Evolutionary conservation across 2,329 filamentous ascomycete genomes (phyloP).

Genomic region (Sarocladium oryzae): DNA sequence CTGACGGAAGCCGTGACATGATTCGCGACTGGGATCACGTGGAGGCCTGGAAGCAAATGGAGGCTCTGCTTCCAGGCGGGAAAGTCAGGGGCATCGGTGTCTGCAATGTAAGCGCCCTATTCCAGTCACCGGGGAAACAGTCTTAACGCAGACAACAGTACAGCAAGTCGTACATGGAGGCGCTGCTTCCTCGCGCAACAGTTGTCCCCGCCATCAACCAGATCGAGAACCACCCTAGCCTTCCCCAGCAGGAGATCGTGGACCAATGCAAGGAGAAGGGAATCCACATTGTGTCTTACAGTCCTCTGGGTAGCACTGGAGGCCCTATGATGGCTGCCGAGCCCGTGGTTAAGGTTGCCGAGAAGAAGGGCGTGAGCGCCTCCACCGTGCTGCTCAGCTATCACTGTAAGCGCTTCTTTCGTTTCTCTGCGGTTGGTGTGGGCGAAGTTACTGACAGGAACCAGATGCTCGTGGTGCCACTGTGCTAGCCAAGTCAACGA

Average conservation of each 20-base stretch:
- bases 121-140: neutral
- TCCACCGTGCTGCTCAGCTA: slow-evolving; percentile 63
- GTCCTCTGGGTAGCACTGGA: slow-evolving; percentile 57
- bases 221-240: slow-evolving; percentile 67
- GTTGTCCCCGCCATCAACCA: slow-evolving; percentile 63
- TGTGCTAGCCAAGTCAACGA: slow-evolving; percentile 69
- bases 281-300: slow-evolving; percentile 69
- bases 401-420: slow-evolving; percentile 62
- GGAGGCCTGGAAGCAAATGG: slow-evolving; percentile 72
- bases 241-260: slow-evolving; percentile 67
- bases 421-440: too few species aligned
- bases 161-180: slow-evolving; percentile 47
- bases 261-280: slow-evolving; percentile 61
- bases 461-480: slow-evolving; percentile 64
- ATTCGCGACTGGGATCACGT: slow-evolving; percentile 62
- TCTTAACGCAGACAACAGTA: slow-evolving; percentile 30
- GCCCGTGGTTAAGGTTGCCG: slow-evolving; percentile 55
- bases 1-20: slow-evolving; percentile 70
- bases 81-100: slow-evolving; percentile 50
- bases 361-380: slow-evolving; percentile 55
- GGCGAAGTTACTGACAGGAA: too few species aligned
- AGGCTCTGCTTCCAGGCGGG: slow-evolving; percentile 54
- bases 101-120: slow-evolving; percentile 38
- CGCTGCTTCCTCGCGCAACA: slow-evolving; percentile 42
- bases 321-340: slow-evolving; percentile 59